Conservation (phyloP, 2,329 filamentous ascomycete genomes). For the Tolypocladium endophyticum region DNA sequence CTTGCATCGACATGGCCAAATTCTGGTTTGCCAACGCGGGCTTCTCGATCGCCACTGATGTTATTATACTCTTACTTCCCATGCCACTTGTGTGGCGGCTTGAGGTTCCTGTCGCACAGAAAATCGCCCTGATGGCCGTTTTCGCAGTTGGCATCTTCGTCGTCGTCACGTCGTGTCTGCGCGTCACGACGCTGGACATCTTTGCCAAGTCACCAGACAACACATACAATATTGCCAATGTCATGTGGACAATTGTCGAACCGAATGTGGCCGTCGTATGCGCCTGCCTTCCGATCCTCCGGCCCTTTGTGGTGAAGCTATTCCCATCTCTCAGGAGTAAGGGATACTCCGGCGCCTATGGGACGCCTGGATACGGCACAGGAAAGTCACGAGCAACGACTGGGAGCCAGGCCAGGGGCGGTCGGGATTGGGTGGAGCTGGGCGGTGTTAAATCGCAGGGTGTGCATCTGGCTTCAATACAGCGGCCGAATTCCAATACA, state of each 20-base stretch:
- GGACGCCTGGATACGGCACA: conserved; percentile 6
- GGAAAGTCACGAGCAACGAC: conserved; percentile 6
- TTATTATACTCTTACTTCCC: conserved; percentile 32
- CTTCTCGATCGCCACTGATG: conserved; percentile 33
- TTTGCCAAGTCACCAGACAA: conserved; percentile 15
- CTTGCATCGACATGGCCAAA: conserved; percentile 30
- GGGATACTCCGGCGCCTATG: conserved; percentile 10
- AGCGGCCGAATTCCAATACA: conserved; percentile 9
- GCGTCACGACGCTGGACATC: conserved; percentile 18
- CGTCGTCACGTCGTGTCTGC: conserved; percentile 18
- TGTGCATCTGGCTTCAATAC: conserved; percentile 8
- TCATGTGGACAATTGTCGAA: conserved; percentile 28
- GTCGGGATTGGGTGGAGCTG: conserved; percentile 12
- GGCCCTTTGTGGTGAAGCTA: conserved; percentile 17
- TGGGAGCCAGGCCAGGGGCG: conserved; percentile 7
- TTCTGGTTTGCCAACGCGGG: conserved; percentile 38
- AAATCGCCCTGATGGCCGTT: conserved; percentile 23
- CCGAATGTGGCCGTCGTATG: conserved; percentile 28
- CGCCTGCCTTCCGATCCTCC: conserved; percentile 26
- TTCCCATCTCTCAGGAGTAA: conserved; percentile 13
- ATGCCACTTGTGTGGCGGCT: conserved; percentile 32
- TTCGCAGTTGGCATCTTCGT: conserved; percentile 27
- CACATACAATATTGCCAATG: conserved; percentile 21
- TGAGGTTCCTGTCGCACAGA: conserved; percentile 26
- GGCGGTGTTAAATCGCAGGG: conserved; percentile 8